These are phyloP conservation scores for Parachaetomium inaequale DNA, from an alignment of 495 filamentous ascomycete species.

Conservation along the genomic window DNA sequence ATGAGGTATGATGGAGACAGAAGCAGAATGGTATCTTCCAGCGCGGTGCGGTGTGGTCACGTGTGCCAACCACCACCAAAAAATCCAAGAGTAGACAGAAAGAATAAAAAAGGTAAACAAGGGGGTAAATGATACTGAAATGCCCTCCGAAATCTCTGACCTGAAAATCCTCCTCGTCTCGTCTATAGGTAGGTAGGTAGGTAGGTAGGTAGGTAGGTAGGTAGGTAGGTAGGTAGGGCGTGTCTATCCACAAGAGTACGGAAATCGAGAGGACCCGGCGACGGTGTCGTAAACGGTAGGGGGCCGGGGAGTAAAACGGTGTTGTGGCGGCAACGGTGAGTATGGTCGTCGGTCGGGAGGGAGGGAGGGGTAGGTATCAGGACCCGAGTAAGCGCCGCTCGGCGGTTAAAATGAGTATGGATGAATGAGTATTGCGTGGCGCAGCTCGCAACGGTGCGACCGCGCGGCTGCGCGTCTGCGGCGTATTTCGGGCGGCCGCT, in stretches of 20 bases:
- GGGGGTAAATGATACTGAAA: too few species aligned
- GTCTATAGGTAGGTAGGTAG: too few species aligned
- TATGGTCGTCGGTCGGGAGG: too few species aligned
- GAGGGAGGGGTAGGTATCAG: too few species aligned
- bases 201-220: not conserved
- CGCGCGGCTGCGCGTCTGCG: not conserved
- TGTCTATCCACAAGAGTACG: not conserved
- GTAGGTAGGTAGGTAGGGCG: not conserved
- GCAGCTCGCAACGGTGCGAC: not conserved
- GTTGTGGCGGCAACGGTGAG: not conserved
- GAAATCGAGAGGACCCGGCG: not conserved
- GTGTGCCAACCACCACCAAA: too few species aligned
- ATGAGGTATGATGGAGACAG: not conserved
- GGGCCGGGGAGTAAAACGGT: not conserved
- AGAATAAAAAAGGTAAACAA: too few species aligned
- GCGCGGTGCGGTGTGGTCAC: not conserved
- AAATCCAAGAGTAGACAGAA: not conserved
- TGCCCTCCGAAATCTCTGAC: too few species aligned
- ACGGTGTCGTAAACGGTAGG: not conserved
- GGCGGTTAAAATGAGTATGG: too few species aligned
- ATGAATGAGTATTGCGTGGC: not conserved
- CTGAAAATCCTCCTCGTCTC: too few species aligned
- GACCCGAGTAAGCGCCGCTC: too few species aligned
- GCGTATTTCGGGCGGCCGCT: not conserved
- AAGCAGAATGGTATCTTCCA: slow-evolving; percentile 33